These are phyloP conservation scores for Casuarina equisetifolia DNA, from an alignment of 306 rosid genomes.

Conservation along the genomic window DNA sequence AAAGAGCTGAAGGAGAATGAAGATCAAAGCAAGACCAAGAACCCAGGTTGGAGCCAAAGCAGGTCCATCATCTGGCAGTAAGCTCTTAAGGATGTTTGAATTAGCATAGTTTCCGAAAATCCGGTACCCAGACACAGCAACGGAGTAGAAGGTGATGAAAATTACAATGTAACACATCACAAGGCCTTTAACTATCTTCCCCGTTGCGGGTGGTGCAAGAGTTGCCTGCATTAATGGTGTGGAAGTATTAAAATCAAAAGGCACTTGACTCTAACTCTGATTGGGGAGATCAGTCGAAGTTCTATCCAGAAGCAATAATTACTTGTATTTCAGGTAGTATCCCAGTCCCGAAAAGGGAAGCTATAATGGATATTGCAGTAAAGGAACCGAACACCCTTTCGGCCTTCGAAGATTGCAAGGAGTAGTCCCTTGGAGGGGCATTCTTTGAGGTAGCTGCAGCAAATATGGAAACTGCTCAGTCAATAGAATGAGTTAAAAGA, in stretches of 20 bases:
- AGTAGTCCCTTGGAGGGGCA: constrained; percentile 59
- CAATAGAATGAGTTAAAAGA: not conserved
- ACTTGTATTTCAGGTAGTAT: constrained; percentile 97
- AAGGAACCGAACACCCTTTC: constrained; percentile 72
- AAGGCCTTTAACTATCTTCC: constrained; percentile 96
- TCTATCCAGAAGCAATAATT: constrained; percentile 3
- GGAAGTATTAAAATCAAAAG: constrained; percentile 6
- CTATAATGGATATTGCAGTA: constrained; percentile 84
- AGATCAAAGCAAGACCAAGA: constrained; percentile 67
- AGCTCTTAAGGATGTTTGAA: constrained; percentile 68
- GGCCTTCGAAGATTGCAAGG: constrained; percentile 55
- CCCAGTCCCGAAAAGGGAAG: constrained; percentile 92
- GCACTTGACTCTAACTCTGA: not conserved
- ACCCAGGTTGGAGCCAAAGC: constrained; percentile 90
- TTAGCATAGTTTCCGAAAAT: constrained; percentile 76
- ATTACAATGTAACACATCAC: constrained; percentile 78
- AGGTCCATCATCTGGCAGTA: constrained; percentile 76
- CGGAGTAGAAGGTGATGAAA: constrained; percentile 72
- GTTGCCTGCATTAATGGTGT: constrained; percentile 67
- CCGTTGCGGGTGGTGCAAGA: constrained; percentile 91
- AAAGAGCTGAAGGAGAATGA: constrained; percentile 88
- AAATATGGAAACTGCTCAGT: constrained; percentile 9
- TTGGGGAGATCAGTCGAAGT: not conserved
- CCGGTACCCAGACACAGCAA: constrained; percentile 84
- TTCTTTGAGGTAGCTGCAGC: constrained; percentile 53